These are phyloP conservation scores for Xylaria sp. DNA, from an alignment of 2,329 filamentous ascomycete species.

Conservation along the genomic window DNA sequence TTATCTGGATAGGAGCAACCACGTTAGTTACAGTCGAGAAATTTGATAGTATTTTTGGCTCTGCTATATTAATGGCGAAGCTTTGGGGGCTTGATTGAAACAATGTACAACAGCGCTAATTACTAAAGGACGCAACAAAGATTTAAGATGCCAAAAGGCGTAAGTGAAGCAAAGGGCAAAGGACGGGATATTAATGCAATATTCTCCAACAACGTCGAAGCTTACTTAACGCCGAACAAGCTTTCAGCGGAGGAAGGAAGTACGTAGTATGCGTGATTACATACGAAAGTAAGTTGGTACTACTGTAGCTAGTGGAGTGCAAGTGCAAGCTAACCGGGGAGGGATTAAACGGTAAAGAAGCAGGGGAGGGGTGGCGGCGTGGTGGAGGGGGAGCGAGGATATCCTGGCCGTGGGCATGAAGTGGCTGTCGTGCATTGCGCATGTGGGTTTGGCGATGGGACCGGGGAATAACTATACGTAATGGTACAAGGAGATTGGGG, in stretches of 20 bases:
- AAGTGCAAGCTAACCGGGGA: conserved; percentile 38
- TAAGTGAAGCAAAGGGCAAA: conserved; percentile 44
- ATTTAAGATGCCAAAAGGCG: conserved; percentile 39
- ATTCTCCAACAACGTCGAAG: conserved; percentile 46
- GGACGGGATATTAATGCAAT: conserved; percentile 45
- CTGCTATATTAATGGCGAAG: not conserved
- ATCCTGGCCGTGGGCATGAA: conserved; percentile 18
- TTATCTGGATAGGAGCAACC: conserved; percentile 37
- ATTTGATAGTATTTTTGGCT: not conserved
- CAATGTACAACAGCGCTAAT: conserved; percentile 15
- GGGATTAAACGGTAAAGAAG: conserved; percentile 46
- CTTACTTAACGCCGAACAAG: conserved; percentile 42
- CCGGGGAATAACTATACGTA: conserved; percentile 41
- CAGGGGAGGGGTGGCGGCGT: conserved; percentile 34
- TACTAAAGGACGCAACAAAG: conserved; percentile 16
- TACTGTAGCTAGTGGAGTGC: not conserved
- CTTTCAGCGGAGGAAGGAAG: conserved; percentile 45
- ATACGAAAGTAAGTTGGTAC: conserved; percentile 44
- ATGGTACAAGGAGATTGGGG: conserved; percentile 34
- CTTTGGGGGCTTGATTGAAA: conserved; percentile 31
- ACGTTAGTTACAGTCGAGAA: conserved; percentile 39
- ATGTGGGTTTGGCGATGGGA: conserved; percentile 40
- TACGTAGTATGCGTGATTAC: conserved; percentile 51
- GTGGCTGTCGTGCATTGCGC: conserved; percentile 23
- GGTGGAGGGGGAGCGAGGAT: conserved; percentile 39